Evolutionary conservation across 2,329 filamentous ascomycete genomes (phyloP).

Genomic region (Immersiporthe knoxdaviesiana): DNA sequence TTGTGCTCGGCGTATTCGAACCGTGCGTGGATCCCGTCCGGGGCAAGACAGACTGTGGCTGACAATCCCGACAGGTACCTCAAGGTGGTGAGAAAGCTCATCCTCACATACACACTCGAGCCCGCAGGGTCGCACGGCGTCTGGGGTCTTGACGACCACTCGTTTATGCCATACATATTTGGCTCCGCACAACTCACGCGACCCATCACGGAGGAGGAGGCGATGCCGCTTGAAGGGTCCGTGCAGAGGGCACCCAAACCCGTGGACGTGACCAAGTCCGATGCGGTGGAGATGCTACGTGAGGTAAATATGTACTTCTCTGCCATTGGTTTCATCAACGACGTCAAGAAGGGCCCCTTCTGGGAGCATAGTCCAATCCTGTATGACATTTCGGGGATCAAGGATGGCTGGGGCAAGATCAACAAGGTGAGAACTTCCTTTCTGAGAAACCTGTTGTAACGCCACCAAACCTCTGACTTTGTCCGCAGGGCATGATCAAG

Average conservation of each 20-base stretch:
- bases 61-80: constrained; percentile 63
- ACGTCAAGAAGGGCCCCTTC: constrained; percentile 94
- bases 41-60: constrained; percentile 13
- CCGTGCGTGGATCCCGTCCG: constrained; percentile 59
- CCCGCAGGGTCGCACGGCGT: constrained; percentile 96
- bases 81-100: constrained; percentile 78
- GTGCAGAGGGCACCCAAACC: constrained; percentile 72
- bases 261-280: constrained; percentile 65
- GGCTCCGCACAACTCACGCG: constrained; percentile 89
- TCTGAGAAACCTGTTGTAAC: not conserved
- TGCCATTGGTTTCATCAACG: constrained; percentile 94
- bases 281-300: constrained; percentile 68
- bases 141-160: constrained; percentile 98
- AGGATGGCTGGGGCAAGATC: constrained; percentile 96
- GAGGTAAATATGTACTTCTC: constrained; percentile 86
- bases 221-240: constrained; percentile 80
- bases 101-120: constrained; percentile 89
- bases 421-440: constrained; percentile 65
- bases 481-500: constrained; percentile 87
- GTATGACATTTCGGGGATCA: constrained; percentile 91
- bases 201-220: constrained; percentile 65
- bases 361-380: constrained; percentile 96
- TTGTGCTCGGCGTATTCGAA: constrained; percentile 82
- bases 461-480: constrained; percentile 6
- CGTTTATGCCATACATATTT: constrained; percentile 91